phyloP scores from a whole-genome alignment of 2,329 filamentous ascomycete species.

The Cladophialophora exuberans region DNA sequence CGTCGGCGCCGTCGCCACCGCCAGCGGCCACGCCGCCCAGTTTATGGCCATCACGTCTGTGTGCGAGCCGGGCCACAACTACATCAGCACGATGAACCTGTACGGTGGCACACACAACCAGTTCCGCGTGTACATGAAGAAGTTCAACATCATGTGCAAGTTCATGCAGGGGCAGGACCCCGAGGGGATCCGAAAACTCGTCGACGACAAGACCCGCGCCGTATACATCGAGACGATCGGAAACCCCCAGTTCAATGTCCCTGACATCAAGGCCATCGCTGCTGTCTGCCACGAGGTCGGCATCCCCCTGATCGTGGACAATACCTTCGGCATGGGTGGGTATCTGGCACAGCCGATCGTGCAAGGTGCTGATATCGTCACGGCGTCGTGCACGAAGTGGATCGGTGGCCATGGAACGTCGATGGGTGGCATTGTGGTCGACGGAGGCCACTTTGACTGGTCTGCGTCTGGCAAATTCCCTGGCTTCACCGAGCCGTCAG shows the following conservation, averaged over 20 bases:
- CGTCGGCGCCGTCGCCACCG: conserved; percentile 59
- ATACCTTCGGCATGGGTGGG: conserved; percentile 86
- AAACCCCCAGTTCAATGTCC: conserved; percentile 85
- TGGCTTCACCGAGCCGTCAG: conserved; percentile 83
- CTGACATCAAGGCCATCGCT: conserved; percentile 79
- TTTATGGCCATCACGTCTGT: conserved; percentile 81
- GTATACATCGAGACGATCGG: conserved; percentile 86
- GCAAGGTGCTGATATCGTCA: conserved; percentile 84
- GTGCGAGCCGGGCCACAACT: conserved; percentile 81
- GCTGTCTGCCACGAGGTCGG: conserved; percentile 70
- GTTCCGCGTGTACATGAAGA: conserved; percentile 80
- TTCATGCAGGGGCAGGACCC: conserved; percentile 71
- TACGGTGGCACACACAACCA: conserved; percentile 94
- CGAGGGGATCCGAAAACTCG: conserved; percentile 73
- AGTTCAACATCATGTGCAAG: conserved; percentile 78
- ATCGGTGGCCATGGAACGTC: conserved; percentile 89
- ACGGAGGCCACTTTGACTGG: conserved; percentile 86
- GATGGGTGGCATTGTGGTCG: conserved; percentile 75
- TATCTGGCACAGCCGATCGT: conserved; percentile 82
- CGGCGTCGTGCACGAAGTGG: conserved; percentile 93
- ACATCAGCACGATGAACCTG: conserved; percentile 80
- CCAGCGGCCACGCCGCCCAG: conserved; percentile 82
- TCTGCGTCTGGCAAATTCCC: conserved; percentile 82
- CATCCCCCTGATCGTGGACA: conserved; percentile 71
- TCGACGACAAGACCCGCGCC: conserved; percentile 86